Percentiles rank a stretch among this genome's conserved stretches.
phyloP scores from a whole-genome alignment of 2,329 filamentous ascomycete species.

The Cryphonectria naterciae region DNA sequence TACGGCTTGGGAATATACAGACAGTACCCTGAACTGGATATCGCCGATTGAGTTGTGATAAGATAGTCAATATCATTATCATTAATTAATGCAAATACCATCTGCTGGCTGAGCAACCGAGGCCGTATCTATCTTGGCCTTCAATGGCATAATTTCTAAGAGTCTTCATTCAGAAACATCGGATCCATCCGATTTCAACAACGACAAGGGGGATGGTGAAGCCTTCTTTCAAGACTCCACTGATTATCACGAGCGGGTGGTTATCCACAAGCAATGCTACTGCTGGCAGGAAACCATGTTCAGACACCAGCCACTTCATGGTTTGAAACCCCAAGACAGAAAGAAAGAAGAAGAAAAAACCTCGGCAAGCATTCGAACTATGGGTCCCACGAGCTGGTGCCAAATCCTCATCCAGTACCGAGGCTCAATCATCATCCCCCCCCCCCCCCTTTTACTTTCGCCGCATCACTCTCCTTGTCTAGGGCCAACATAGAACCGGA shows the following conservation, averaged over 20 bases:
- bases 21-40: slow-evolving; percentile 73
- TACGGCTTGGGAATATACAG: slow-evolving; percentile 72
- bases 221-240: background rate
- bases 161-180: background rate
- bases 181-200: background rate
- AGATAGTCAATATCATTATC: background rate
- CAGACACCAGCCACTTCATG: background rate
- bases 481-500: background rate
- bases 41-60: slow-evolving; percentile 37
- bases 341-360: background rate
- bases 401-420: background rate
- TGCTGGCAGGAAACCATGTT: background rate
- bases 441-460: background rate
- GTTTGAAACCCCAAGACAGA: background rate
- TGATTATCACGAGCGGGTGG: background rate
- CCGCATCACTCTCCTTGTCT: background rate
- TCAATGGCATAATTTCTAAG: background rate
- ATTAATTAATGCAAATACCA: background rate
- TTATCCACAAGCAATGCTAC: background rate
- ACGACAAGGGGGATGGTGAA: background rate
- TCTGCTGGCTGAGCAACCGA: background rate
- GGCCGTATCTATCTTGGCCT: background rate
- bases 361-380: background rate
- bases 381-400: background rate
- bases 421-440: background rate